Evolutionary conservation across 1,284 basidiomycete genomes (phyloP).

Genomic region (Pyrrhoderma noxium): DNA sequence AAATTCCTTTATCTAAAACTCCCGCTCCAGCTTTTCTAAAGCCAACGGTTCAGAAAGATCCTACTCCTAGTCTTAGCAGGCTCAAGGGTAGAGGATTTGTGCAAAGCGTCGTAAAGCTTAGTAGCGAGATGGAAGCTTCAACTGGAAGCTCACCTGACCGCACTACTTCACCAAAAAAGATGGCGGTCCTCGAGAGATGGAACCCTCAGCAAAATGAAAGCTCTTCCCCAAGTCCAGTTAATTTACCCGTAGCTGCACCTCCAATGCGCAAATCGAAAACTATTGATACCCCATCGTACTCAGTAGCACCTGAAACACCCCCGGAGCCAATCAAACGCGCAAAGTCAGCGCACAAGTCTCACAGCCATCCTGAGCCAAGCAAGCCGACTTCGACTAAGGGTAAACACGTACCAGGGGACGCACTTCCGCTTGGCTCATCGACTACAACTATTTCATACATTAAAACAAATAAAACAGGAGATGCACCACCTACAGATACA

Average conservation of each 20-base stretch:
- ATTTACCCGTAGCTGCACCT: conserved; percentile 12
- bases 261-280: conserved; percentile 15
- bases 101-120: conserved; percentile 68
- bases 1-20: conserved; percentile 36
- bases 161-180: conserved; percentile 18
- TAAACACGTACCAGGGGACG: conserved; percentile 22
- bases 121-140: conserved; percentile 39
- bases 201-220: conserved; percentile 25
- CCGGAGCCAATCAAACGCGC: conserved; percentile 5
- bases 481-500: conserved; percentile 25
- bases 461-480: conserved; percentile 43
- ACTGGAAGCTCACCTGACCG: conserved; percentile 19
- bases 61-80: conserved; percentile 71
- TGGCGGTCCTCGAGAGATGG: conserved; percentile 66
- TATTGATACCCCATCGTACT: conserved; percentile 2
- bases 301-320: background rate
- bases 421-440: conserved; percentile 36
- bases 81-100: conserved; percentile 80
- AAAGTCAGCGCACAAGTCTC: conserved; percentile 4
- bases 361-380: background rate
- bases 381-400: conserved; percentile 10
- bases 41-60: conserved; percentile 52
- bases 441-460: conserved; percentile 46
- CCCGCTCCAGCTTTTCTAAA: conserved; percentile 56
- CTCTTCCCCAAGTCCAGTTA: conserved; percentile 20